These are phyloP conservation scores for Paramecium pentaurelia DNA, from an alignment of 73 alveolate species.

Conservation along the genomic window DNA sequence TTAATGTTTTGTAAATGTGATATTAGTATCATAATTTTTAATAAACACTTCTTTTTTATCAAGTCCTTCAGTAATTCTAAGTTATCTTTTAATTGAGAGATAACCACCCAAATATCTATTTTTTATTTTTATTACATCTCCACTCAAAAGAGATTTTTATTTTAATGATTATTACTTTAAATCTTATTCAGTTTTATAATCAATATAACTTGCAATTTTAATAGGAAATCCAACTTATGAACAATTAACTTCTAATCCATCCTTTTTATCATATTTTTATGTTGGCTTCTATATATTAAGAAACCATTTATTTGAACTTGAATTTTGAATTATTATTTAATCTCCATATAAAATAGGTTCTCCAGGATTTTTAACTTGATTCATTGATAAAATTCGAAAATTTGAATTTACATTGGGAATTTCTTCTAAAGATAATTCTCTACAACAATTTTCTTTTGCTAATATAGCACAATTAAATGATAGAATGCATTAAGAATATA, in stretches of 20 bases:
- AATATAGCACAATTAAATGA: background rate
- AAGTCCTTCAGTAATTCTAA: background rate
- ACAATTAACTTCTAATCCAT: constrained; percentile 33
- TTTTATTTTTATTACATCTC: constrained; percentile 6
- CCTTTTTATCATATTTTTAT: background rate
- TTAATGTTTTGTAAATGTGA: background rate
- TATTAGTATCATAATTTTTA: constrained; percentile 13
- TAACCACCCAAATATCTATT: constrained; percentile 17
- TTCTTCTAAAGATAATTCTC: constrained; percentile 44
- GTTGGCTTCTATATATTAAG: background rate
- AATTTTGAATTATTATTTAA: background rate
- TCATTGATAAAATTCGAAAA: constrained; percentile 17
- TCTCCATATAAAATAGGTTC: constrained; percentile 47
- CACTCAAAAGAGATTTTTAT: background rate
- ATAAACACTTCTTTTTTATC: background rate
- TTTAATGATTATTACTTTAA: background rate
- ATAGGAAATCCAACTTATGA: background rate
- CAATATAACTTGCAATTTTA: background rate
- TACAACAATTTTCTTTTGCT: constrained; percentile 36
- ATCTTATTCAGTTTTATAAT: constrained; percentile 27
- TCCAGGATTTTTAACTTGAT: background rate
- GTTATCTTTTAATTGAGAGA: background rate
- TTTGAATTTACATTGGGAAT: constrained; percentile 2
- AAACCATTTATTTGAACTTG: background rate
- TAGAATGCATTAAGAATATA: background rate